Evolutionary conservation across 495 filamentous ascomycete genomes (phyloP), one percentile per base, ranked within the genome.

Genomic region (Daldinia concentrica): DNA sequence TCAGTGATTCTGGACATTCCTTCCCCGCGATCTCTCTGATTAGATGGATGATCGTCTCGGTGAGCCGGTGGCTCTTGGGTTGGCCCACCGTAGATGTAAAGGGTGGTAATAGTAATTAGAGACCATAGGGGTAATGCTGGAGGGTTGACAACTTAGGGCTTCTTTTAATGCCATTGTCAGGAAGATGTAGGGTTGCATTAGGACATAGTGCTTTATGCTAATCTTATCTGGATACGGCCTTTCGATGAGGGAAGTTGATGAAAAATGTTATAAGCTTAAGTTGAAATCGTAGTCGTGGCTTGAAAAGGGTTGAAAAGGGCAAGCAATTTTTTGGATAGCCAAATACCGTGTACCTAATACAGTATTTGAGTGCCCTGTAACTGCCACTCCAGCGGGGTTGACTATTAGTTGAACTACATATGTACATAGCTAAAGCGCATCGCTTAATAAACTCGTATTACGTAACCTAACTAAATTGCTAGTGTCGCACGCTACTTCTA

Each of bases 1-100:
- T 62, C 63, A 39, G 55, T 74, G 12, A 55, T 65, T 67, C 54
- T 66, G 19, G 54, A 34, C 62, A 50, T 65, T 17, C 24, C 26
- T 68, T 68, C 71, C 54, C 68, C 58, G 56, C 62, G 64, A 70
- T 60, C 59, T 71, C 58, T 56, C 61, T 74, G 37, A 64, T 60
- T 43, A 52, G 29, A 62, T 55, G 64, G 64, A 60, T 64, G 67
- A 68, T 71, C 62, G 45, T 66, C 51, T 69, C 56, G 62, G 61
- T 62, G 57, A 62, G 62, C 51, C 26, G 27, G 30, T 62, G 51
- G 57, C 41, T 62, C 24, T 30, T 69, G 66, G 58, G 66, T 69
- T 69, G 45, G 62, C 43, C 50, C 57, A 58, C 56, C 50, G 50
- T 17, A 15, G 30, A 66, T 34, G 30, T 8, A 32, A 19, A 57